A percentile compares a stretch with the other conserved stretches of the same genome.
Evolutionary conservation across 129 eudicot species (phyloP).

Genomic region (Flaveria sonorensis): DNA sequence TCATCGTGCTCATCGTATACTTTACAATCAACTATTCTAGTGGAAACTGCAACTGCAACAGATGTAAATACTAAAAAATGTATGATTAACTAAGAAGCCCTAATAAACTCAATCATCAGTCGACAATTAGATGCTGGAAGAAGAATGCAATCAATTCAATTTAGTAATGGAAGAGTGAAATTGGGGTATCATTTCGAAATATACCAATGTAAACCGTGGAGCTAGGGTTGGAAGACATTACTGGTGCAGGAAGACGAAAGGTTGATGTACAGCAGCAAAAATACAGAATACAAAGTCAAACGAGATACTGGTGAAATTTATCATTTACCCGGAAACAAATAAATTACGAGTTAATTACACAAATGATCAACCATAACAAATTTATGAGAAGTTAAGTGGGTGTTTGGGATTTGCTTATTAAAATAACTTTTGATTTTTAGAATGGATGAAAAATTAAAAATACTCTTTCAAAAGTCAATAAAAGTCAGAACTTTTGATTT

Average conservation of each 20-base stretch:
- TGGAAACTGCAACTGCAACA: not conserved
- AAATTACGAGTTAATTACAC: too few species aligned
- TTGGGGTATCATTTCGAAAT: not conserved
- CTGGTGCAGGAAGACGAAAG: conserved; percentile 6
- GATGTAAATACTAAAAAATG: not conserved
- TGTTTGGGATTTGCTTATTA: too few species aligned
- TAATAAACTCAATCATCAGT: conserved; percentile 6
- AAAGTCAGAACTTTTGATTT: too few species aligned
- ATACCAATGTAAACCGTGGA: conserved; percentile 36
- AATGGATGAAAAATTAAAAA: too few species aligned
- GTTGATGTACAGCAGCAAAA: too few species aligned
- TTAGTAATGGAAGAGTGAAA: not conserved
- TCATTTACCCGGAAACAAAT: too few species aligned
- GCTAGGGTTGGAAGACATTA: conserved; percentile 37
- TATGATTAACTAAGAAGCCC: conserved; percentile 5
- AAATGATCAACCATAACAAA: too few species aligned
- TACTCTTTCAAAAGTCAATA: too few species aligned
- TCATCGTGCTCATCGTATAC: not conserved
- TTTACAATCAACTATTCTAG: not conserved
- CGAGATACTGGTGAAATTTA: too few species aligned
- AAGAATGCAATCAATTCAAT: not conserved
- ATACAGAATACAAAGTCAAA: too few species aligned
- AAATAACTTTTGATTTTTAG: too few species aligned
- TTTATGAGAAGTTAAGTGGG: too few species aligned
- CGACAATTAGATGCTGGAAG: not conserved